Evolutionary conservation across 2,329 filamentous ascomycete genomes (phyloP), one percentile per base, ranked within the genome.

Genomic region (Boeremia exigua): DNA sequence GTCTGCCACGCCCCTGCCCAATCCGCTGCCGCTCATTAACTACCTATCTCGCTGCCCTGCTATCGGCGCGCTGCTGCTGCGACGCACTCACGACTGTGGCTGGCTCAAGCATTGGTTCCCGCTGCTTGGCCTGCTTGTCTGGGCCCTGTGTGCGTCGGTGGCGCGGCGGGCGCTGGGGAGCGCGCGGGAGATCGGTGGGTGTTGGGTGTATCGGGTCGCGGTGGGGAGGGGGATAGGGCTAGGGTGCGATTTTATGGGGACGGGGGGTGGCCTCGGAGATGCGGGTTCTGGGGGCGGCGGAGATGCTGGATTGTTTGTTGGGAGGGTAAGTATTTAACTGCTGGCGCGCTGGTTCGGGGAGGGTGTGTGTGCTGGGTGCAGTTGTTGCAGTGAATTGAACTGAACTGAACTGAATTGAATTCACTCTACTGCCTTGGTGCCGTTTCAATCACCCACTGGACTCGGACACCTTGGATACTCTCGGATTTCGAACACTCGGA

Each of bases 151-250:
- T 15, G 7, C 27, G 38, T 5, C 19, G 19, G 19, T 23, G 19
- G 28, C 37, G 25, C 29, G n/a, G n/a, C 33, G 15, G 29, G 33
- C 23, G 23, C 33, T 40, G 10, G 36, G 23, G 19, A 23, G 37
- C 28, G 15, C n/a, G 40, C 46, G 46, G 52, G 52, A 48, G 40
- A 54, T 55, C 46, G 40, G 46, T 48, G 29, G 45, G 52, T 46
- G 46, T 38, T 32, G 17, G 39, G 19, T 15, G 32, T 32, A 40
- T 42, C 53, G 47, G 50, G 42, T 50, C 45, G 19, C n/a, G 19
- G 19, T 23, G 19, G 19, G 19, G 19, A 3, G 19, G 19, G 5
- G 19, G 19, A 2, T 5, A 23, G 19, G 19, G 19, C 19, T 23
- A 23, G 19, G 19, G 19, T 3, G 19, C 28, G 33, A 38, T 23